Evolutionary conservation across 164 flowering plant genomes (phyloP).

Genomic region (Umbilicus rupestris): DNA sequence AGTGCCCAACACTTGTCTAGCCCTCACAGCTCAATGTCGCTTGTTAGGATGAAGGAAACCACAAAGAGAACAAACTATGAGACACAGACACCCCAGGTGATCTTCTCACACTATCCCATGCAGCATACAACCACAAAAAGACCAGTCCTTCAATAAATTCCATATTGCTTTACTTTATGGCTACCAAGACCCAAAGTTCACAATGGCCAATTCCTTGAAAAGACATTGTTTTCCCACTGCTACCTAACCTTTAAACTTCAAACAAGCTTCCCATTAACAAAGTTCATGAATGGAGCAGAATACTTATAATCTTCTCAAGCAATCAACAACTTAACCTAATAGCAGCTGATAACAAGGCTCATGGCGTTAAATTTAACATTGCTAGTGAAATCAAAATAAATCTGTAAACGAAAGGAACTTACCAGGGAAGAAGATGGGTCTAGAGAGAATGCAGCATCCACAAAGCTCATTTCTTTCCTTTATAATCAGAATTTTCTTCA

Average conservation of each 20-base stretch:
- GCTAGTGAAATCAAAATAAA: background rate
- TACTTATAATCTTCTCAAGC: background rate
- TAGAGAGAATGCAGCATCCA: background rate
- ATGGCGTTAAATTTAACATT: no score
- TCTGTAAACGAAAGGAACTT: conserved; percentile 7
- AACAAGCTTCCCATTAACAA: background rate
- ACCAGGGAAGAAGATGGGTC: conserved; percentile 19
- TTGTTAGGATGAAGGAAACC: conserved; percentile 26
- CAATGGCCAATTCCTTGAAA: background rate
- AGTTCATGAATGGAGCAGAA: background rate
- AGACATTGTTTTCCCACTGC: background rate
- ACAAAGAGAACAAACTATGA: conserved; percentile 20
- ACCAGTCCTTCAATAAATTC: background rate
- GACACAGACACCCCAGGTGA: conserved; percentile 43
- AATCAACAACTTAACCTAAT: no score
- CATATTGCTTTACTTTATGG: conserved; percentile 14
- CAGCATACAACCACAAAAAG: conserved; percentile 19
- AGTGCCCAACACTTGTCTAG: conserved; percentile 1
- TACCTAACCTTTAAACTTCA: background rate
- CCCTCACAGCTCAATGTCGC: conserved; percentile 8
- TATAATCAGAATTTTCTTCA: conserved; percentile 46
- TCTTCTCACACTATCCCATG: conserved; percentile 34
- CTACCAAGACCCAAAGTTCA: conserved; percentile 3
- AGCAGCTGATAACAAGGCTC: background rate
- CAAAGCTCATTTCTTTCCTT: conserved; percentile 53